These are phyloP conservation scores for Serendipita sp. DNA, from an alignment of 768 basidiomycete species.

Conservation along the genomic window DNA sequence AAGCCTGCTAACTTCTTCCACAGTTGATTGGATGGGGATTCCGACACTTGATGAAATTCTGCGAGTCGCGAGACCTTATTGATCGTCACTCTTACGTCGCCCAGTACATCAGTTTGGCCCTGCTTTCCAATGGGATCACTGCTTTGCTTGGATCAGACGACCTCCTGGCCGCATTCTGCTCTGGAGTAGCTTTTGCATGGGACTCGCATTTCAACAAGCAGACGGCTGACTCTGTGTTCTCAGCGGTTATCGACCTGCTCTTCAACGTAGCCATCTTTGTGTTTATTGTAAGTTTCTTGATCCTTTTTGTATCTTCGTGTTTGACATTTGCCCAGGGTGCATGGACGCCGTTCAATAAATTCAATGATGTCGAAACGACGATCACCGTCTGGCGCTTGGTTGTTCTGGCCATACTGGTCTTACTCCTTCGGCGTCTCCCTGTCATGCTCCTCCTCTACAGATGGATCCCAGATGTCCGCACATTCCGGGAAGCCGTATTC, in stretches of 20 bases:
- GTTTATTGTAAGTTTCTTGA: neutral
- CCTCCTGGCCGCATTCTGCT: constrained; percentile 83
- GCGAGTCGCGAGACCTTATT: constrained; percentile 68
- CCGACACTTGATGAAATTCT: constrained; percentile 85
- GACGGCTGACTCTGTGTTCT: constrained; percentile 90
- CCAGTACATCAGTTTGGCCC: constrained; percentile 70
- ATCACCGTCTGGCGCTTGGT: constrained; percentile 73
- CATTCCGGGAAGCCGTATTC: constrained; percentile 82
- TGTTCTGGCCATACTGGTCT: constrained; percentile 64
- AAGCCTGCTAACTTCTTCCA: neutral
- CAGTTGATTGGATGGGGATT: constrained; percentile 52
- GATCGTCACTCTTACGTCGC: constrained; percentile 91
- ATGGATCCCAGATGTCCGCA: constrained; percentile 95
- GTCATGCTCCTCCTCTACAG: constrained; percentile 67
- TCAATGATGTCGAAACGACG: constrained; percentile 45
- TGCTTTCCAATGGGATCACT: constrained; percentile 70
- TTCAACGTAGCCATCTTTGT: constrained; percentile 60
- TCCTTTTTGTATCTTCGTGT: neutral
- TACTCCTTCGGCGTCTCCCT: constrained; percentile 71
- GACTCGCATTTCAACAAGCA: constrained; percentile 87
- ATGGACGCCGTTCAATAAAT: constrained; percentile 85
- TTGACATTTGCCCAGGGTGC: constrained; percentile 79
- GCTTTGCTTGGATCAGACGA: constrained; percentile 84
- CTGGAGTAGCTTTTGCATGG: constrained; percentile 94
- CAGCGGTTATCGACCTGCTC: constrained; percentile 85